phyloP scores from a whole-genome alignment of 2,329 filamentous ascomycete species.

The Colletotrichum destructivum region DNA sequence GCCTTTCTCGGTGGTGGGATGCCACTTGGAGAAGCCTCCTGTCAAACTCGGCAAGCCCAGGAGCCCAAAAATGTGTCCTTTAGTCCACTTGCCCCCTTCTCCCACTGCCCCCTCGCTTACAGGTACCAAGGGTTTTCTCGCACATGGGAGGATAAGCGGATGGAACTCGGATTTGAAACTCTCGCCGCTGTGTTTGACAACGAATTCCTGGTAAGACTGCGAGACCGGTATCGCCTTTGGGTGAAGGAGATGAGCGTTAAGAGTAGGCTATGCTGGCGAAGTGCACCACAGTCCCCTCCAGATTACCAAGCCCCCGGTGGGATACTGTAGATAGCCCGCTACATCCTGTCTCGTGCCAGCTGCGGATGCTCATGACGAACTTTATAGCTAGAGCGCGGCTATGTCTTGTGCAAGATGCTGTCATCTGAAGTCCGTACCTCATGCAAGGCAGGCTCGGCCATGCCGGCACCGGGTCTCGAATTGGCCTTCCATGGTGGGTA shows the following conservation, averaged over 20 bases:
- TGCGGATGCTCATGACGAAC: neutral
- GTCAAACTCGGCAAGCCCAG: neutral
- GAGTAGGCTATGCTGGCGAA: no score
- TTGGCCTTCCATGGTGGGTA: no score
- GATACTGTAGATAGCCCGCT: no score
- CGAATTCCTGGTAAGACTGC: neutral
- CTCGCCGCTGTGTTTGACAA: neutral
- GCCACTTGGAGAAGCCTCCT: neutral
- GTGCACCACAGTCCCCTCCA: no score
- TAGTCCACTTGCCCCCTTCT: no score
- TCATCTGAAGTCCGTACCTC: neutral
- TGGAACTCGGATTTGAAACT: neutral
- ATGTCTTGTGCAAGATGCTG: constrained; percentile 7
- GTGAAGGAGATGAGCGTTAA: neutral
- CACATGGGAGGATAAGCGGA: neutral
- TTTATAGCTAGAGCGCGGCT: neutral
- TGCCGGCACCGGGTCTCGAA: no score
- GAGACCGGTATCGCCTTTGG: neutral
- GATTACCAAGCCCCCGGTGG: no score
- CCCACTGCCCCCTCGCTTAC: neutral
- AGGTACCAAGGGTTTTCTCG: no score
- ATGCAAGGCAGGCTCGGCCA: no score
- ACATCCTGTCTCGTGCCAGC: neutral
- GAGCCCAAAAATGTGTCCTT: no score
- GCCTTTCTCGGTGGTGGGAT: neutral